Base-by-base conservation (phyloP, 129 eudicot genomes). In the Daucus carota region DNA sequence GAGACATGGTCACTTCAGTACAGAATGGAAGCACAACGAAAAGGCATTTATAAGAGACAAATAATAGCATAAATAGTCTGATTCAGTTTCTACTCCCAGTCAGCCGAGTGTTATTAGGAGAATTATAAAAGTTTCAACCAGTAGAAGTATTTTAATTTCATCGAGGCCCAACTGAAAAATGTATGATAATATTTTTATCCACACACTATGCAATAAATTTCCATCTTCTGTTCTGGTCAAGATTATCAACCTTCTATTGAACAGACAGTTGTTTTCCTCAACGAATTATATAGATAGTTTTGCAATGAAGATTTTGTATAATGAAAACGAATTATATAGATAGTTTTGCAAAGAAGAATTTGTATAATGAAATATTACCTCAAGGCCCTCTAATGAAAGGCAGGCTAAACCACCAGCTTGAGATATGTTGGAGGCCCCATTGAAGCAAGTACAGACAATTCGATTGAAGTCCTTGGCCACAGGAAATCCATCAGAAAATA, bases 331-430 rank as follows among this genome's bases (percentile, higher is more conserved):
- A 13, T 63, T 63, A 4, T 62, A 26, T 63, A 29, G 40, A 63
- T 29, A 31, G n/a, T 68, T 22, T 34, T 57, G 26, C 28, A 12
- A 22, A 40, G 31, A 36, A 38, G 22, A 22, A n/a, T 1, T 2
- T 70, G 74, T 70, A n/a, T 11, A 22, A 8, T 47, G 67, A 11
- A 77, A 76, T 12, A 83, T 68, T 41, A 94, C 99, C 90, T 87
- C 72, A n/a, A 84, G 86, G 83, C 99, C 99, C 65, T 91, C 96
- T 34, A 90, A 78, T n/a, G 99, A 91, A 73, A 89, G 90, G 78
- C 99, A 94, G 26, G 96, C 99, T 48, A 94, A 82, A 36, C 92
- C 99, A 75, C 97, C 99, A 33, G 97, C 89, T 85, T 94, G 99
- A 33, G 99, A 88, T 38, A 94, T 85, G 84, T 94, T 94, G 48